Conservation (phyloP, 495 filamentous ascomycete species). For the Monascus purpureus region DNA sequence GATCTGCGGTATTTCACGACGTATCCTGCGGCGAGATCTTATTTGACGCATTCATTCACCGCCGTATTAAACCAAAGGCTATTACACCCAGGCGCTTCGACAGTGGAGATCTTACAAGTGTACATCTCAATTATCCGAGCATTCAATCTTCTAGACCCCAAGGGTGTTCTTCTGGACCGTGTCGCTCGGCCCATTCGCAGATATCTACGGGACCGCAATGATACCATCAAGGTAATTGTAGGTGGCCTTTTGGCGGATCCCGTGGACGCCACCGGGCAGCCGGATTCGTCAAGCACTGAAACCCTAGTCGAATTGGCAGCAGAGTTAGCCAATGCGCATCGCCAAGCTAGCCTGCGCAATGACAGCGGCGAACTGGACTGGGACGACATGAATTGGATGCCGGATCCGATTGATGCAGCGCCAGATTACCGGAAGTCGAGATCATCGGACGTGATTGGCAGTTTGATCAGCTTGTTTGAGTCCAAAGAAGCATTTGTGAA, state of each 20-base stretch:
- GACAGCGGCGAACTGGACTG: constrained; percentile 65
- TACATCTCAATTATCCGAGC: constrained; percentile 89
- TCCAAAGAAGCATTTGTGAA: constrained; percentile 82
- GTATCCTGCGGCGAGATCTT: constrained; percentile 38
- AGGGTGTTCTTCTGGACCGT: constrained; percentile 78
- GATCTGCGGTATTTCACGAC: constrained; percentile 55
- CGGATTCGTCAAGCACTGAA: constrained; percentile 21
- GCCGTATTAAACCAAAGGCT: constrained; percentile 53
- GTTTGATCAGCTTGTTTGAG: constrained; percentile 74
- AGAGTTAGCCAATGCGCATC: constrained; percentile 51
- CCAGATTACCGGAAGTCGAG: constrained; percentile 85
- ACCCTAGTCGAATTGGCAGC: constrained; percentile 61
- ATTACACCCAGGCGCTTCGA: constrained; percentile 79
- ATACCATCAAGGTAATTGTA: constrained; percentile 80
- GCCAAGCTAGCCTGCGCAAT: constrained; percentile 26
- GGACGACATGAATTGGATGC: constrained; percentile 83
- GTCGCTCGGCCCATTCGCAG: constrained; percentile 70
- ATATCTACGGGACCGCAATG: constrained; percentile 86
- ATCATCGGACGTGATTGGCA: constrained; percentile 81
- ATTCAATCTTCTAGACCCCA: constrained; percentile 79
- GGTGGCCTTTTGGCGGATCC: constrained; percentile 65
- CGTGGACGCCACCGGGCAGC: constrained; percentile 29
- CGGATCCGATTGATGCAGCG: constrained; percentile 83
- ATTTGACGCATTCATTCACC: constrained; percentile 62
- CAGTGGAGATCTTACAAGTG: constrained; percentile 71